Evolutionary conservation across 768 basidiomycete species (phyloP).

Genomic region (Suillus occidentalis): DNA sequence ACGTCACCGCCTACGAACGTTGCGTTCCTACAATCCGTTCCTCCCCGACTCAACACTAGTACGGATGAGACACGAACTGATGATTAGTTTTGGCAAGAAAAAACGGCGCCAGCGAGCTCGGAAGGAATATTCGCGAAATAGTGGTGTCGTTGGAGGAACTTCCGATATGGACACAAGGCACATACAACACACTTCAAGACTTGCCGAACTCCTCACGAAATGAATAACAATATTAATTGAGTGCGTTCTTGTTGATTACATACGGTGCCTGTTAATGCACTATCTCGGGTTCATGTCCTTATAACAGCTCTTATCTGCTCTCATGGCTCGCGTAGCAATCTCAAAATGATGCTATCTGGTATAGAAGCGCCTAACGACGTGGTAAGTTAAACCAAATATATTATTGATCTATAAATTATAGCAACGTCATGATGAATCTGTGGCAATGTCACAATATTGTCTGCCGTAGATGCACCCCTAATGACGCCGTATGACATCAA

Average conservation of each 20-base stretch:
- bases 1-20: conserved; percentile 16
- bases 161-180: conserved; percentile 64
- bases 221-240: neutral
- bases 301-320: neutral
- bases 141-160: conserved; percentile 71
- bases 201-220: neutral
- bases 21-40: conserved; percentile 67
- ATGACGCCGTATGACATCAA: no score
- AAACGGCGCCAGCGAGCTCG: conserved; percentile 73
- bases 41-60: conserved; percentile 60
- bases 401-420: neutral
- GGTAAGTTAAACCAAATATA: no score
- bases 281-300: neutral
- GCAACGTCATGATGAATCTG: no score
- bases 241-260: neutral
- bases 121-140: conserved; percentile 57
- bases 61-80: conserved; percentile 57
- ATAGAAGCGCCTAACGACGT: no score
- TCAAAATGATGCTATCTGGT: no score
- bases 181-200: conserved; percentile 57
- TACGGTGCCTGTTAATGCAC: neutral
- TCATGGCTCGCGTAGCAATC: neutral
- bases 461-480: no score
- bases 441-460: no score
- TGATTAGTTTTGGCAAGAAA: conserved; percentile 67